Conservation (phyloP, 768 basidiomycete species). For the Leccinellum rugosiceps region DNA sequence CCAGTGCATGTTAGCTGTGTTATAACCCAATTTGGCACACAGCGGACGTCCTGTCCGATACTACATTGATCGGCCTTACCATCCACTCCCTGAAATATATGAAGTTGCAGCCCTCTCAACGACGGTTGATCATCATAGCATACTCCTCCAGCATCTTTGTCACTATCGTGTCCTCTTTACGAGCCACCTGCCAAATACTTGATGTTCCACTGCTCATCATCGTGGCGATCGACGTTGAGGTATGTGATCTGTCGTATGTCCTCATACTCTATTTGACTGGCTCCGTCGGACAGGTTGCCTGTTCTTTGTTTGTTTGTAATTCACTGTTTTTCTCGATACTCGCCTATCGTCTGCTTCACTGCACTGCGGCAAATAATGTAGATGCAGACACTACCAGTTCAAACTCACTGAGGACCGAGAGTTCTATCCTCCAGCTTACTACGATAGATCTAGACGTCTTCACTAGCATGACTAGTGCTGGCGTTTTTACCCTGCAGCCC, state of each 20-base stretch:
- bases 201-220: background rate
- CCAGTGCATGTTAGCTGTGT: background rate
- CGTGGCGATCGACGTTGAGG: constrained; percentile 14
- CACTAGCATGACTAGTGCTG: background rate
- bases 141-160: constrained; percentile 10
- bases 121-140: constrained; percentile 3
- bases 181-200: constrained; percentile 8
- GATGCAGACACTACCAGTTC: background rate
- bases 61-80: constrained; percentile 9
- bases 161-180: constrained; percentile 2
- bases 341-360: constrained; percentile 7
- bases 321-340: constrained; percentile 7
- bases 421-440: constrained; percentile 3
- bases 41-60: constrained; percentile 23
- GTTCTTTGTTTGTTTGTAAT: constrained; percentile 14
- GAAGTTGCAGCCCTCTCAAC: constrained; percentile 2
- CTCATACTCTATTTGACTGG: background rate
- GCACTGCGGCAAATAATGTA: background rate
- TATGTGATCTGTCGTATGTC: background rate
- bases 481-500: background rate
- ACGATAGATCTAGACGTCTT: constrained; percentile 9
- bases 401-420: background rate
- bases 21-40: background rate
- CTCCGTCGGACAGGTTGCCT: constrained; percentile 10
- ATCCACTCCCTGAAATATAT: constrained; percentile 4